Evolutionary conservation across 2,329 filamentous ascomycete genomes (phyloP), one percentile per base, ranked within the genome.

Genomic region (Penicillium sp.): DNA sequence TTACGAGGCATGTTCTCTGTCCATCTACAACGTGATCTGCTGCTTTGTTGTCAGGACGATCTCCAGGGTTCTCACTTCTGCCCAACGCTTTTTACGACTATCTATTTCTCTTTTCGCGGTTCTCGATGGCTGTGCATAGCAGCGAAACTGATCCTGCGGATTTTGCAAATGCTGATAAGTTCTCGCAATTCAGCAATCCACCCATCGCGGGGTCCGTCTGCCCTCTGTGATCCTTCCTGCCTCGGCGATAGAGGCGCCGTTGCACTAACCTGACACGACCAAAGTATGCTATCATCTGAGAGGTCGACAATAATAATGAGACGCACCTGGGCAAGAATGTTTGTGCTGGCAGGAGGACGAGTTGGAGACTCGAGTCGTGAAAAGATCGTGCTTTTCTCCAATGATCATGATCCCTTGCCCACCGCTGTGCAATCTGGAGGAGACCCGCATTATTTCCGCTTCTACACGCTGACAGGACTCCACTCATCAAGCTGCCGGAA

Each of bases 381-480:
- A 49, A 13, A 52, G 45, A 41, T 53, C 41, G n/a, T 47, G 29
- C 52, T 23, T 21, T 13, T 29, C 23, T 17, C 58, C 58, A 61
- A 56, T 41, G 5, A 41, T 61, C 13, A 47, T 29, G 45, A 47
- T 21, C 47, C 31, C 15, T 46, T 50, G n/a, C 49, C 54, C 53
- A n/a, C 46, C 31, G 31, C 30, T 53, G 41, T 11, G 19, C 52
- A 52, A 47, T 57, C 35, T 56, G 59, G 59, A 56, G 53, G 23
- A 51, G 56, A 58, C 56, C 53, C 54, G 59, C 53, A 51, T 48
- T 52, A 51, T 48, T 52, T 48, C 48, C 26, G 38, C 44, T 48
- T 48, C 46, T 17, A 29, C n/a, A 59, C 47, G 35, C 38, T 56
- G 58, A 56, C 58, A 56, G 58, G 46, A 26, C 46, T 47, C 52